Evolutionary conservation across 495 filamentous ascomycete genomes (phyloP).

Genomic region (Acidiella bohemica): DNA sequence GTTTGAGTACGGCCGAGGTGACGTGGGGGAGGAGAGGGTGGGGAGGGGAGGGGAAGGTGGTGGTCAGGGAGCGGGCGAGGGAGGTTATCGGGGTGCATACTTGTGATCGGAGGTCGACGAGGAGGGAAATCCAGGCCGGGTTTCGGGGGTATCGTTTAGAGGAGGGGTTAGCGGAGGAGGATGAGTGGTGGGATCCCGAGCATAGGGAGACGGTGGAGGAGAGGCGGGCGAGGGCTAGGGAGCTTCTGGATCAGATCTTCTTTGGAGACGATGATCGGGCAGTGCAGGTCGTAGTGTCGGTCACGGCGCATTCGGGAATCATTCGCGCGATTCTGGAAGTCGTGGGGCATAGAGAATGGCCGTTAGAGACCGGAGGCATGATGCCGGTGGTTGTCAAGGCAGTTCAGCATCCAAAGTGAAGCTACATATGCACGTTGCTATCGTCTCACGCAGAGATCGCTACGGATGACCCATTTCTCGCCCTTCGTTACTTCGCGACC

Average conservation of each 20-base stretch:
- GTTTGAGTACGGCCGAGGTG: conserved; percentile 25
- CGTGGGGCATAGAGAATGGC: conserved; percentile 24
- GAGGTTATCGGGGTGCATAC: conserved; percentile 21
- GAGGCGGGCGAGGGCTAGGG: conserved; percentile 8
- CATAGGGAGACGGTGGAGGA: conserved; percentile 16
- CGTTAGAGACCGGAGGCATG: conserved; percentile 25
- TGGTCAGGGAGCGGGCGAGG: conserved; percentile 26
- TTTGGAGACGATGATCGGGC: conserved; percentile 1
- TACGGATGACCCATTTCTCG: conserved; percentile 88
- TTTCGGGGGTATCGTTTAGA: conserved; percentile 12
- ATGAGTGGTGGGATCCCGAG: conserved; percentile 17
- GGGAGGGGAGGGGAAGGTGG: conserved; percentile 9
- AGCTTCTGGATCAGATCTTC: conserved; percentile 17
- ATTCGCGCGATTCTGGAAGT: conserved; percentile 25
- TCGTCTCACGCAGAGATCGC: conserved; percentile 63
- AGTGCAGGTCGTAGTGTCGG: conserved; percentile 21
- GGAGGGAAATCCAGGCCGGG: conserved; percentile 3
- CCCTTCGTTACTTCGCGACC: conserved; percentile 63
- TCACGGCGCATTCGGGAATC: conserved; percentile 28
- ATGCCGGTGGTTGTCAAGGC: conserved; percentile 29
- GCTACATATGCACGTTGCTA: no score
- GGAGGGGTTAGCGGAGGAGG: conserved; percentile 17
- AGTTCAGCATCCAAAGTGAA: no score
- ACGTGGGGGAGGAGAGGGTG: conserved; percentile 18
- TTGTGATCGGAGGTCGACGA: conserved; percentile 14